Evolutionary conservation across 371 early-diverging fungal genomes (phyloP), one percentile per base, ranked within the genome.

Genomic region (Rhizomucor pusillus): DNA sequence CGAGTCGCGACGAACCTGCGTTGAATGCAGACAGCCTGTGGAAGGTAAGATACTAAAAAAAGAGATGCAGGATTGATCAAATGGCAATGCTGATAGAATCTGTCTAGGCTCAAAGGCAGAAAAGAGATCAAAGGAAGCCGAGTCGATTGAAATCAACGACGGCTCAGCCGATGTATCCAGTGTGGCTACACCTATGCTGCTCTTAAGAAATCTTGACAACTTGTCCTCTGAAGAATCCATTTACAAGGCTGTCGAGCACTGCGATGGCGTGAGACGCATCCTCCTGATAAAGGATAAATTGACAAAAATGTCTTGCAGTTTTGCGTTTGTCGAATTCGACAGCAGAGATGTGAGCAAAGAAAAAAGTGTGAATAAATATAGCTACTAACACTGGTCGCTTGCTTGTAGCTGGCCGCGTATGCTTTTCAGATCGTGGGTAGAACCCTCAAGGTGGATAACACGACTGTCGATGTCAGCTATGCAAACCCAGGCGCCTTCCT

Each of bases 181-280:
- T 14, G 43, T 49, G 2, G 72, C 80, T 4, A 71, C 54, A 20
- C 57, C 53, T 24, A 50, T 82, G 43, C 47, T 85, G 2, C 63
- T 85, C 22, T 43, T 79, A 5, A 69, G 82, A 10, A 75, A 75
- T 13, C 57, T 85, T 51, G 81, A 85, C 49, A 63, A 73, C 23
- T 61, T 85, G 10, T 69, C 83, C 1, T 73, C 79, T 1, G 83
- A 81, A 47, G 82, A 85, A 55, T 64, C 66, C 19, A 65, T 85
- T 18, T 67, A 56, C 41, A 47, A 62, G 9, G 67, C 66, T 3
- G 57, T 69, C 2, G 41, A 52, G 29, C 20, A 54, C 25, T 60
- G 69, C 33, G 47, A 56, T n/a, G 74, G 72, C 3, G 40, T 73
- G 9, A 55, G 59, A 22, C 67, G 77, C 1, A 60, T 63, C 6